These are phyloP conservation scores for Quercus variabilis DNA, from an alignment of 306 rosid genomes.

Conservation along the genomic window DNA sequence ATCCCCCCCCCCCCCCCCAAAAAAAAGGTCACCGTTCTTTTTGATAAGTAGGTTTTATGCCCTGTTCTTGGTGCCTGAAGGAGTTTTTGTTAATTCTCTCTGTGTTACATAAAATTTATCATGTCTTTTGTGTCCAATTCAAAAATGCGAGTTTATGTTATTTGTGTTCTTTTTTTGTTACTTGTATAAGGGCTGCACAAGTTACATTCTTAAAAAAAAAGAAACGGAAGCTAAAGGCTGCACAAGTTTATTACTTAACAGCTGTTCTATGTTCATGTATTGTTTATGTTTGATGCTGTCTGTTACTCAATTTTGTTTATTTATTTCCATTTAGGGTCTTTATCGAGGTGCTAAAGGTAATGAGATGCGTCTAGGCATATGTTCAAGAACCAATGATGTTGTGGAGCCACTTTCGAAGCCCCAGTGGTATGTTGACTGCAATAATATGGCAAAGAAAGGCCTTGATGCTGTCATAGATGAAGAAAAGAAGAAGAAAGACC, in stretches of 20 bases:
- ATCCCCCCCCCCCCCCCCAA: too few relatives aligned
- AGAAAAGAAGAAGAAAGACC: too few relatives aligned
- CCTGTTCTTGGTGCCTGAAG: too few relatives aligned
- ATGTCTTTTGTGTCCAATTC: not conserved
- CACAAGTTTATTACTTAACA: not conserved
- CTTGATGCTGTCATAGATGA: constrained; percentile 51
- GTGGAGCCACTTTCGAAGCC: constrained; percentile 94
- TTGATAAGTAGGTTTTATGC: too few relatives aligned
- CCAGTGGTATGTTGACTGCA: constrained; percentile 84
- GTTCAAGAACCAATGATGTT: constrained; percentile 95
- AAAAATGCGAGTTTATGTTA: not conserved
- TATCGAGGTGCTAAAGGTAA: constrained; percentile 75
- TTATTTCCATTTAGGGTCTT: constrained; percentile 57
- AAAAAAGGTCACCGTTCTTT: too few relatives aligned
- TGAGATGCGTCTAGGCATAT: constrained; percentile 90
- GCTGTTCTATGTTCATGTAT: not conserved
- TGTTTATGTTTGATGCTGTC: not conserved
- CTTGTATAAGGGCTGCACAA: too few relatives aligned
- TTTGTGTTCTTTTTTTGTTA: not conserved
- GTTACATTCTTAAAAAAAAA: too few relatives aligned
- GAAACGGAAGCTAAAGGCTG: not conserved
- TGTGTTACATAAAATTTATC: not conserved
- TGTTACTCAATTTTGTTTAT: not conserved
- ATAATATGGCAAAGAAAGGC: constrained; percentile 57
- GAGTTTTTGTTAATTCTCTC: not conserved